Evolutionary conservation across 2,329 filamentous ascomycete genomes (phyloP), one percentile per base, ranked within the genome.

Genomic region (Aspergillus hortae): DNA sequence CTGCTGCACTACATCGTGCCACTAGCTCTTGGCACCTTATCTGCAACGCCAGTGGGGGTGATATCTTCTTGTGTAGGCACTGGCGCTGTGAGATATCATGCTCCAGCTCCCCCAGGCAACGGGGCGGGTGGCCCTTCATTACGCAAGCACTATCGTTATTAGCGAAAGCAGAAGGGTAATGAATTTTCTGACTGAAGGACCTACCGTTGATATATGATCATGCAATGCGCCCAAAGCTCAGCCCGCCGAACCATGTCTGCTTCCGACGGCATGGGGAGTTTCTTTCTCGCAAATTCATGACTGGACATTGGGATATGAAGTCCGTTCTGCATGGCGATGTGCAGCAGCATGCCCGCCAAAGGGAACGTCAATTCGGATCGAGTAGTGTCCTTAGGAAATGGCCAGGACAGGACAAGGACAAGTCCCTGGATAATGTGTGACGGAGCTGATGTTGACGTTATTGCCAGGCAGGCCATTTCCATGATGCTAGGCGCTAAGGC

Each of bases 271-370:
- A 61, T 58, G 4, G 62, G 60, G 7, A 68, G 59, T 36, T 66
- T 70, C 12, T 64, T 61, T 35, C 65, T 67, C 10, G 66, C 68
- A 47, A 74, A 75, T 25, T 75, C 73, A 48, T 75, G 71, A 49
- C 69, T 71, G 3, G 71, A 70, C 57, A 72, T 67, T 0, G 73
- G 73, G 6, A 74, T 69, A 52, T 75, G 73, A 6, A 74, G 56
- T 0, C 72, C 73, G 45, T 74, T 69, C 54, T 72, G 69, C 69
- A 74, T 75, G 11, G 72, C 72, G 44, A 73, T 63, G 45, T 75
- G 72, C n/a, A 75, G 44, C 11, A 74, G 51, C 46, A 69, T 62
- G 0, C 70, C 73, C 33, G 64, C 66, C 14, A 75, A 48, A 1
- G 70, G 64, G 25, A 72, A 75, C 0, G 62, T 65, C 19, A 68